A percentile compares a stretch with the other conserved stretches of the same genome.
Conservation (phyloP, 139 green algal species). For the Picocystis salinarum region DNA sequence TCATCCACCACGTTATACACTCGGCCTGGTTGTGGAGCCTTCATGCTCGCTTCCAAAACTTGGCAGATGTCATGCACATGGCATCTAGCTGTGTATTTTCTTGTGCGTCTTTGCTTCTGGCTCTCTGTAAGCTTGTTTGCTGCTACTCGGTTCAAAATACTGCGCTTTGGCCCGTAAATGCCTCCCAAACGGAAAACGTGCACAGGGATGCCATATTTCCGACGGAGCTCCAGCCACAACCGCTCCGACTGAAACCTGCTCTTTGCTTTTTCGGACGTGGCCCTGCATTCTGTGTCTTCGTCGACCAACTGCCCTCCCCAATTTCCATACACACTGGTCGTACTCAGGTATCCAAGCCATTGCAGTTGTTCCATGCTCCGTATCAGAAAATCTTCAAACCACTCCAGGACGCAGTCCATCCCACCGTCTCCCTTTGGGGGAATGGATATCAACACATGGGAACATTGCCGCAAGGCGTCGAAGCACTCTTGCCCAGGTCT, state of each 20-base stretch:
- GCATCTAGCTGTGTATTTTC: slow-evolving; percentile 35
- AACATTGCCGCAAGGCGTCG: too few species aligned
- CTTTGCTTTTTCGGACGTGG: slow-evolving; percentile 8
- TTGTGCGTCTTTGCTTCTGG: slow-evolving; percentile 16
- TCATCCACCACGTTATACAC: slow-evolving; percentile 65
- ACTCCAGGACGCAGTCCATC: too few species aligned
- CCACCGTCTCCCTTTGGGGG: too few species aligned
- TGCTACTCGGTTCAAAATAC: slow-evolving; percentile 21
- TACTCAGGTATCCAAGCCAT: slow-evolving; percentile 45
- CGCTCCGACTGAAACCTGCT: slow-evolving; percentile 24
- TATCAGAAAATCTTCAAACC: too few species aligned
- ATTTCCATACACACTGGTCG: slow-evolving; percentile 49
- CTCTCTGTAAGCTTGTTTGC: not conserved
- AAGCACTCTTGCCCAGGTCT: too few species aligned
- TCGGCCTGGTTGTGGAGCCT: slow-evolving; percentile 2
- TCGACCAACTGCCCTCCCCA: slow-evolving; percentile 40
- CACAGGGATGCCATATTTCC: slow-evolving; percentile 15
- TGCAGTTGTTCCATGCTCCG: not conserved
- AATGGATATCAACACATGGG: too few species aligned
- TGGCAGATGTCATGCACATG: slow-evolving; percentile 57
- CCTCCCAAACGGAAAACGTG: slow-evolving; percentile 50
- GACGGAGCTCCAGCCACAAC: slow-evolving; percentile 27
- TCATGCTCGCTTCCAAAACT: slow-evolving; percentile 38
- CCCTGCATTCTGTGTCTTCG: slow-evolving; percentile 21
- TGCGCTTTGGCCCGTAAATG: slow-evolving; percentile 51